Conservation (phyloP, 257 asterid species). For the Verbena officinalis region DNA sequence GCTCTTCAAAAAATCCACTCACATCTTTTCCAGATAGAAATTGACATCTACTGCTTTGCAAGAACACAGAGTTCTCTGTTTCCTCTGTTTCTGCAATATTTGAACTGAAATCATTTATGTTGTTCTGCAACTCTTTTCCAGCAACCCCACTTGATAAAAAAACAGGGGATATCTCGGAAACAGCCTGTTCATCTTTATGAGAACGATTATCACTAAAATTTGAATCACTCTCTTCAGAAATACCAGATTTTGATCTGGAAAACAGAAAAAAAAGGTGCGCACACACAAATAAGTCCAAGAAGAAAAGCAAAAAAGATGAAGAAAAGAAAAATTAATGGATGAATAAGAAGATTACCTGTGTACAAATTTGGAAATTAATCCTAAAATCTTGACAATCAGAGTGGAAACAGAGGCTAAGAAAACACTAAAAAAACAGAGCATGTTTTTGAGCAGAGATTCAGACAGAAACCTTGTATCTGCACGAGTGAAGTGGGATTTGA, state of each 20-base stretch:
- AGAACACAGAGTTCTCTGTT: slow-evolving; percentile 53
- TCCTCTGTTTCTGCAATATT: slow-evolving; percentile 40
- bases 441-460: slow-evolving; percentile 30
- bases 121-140: slow-evolving; percentile 27
- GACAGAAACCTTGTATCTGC: slow-evolving; percentile 33
- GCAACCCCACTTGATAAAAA: slow-evolving; percentile 33
- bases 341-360: slow-evolving; percentile 42
- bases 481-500: slow-evolving; percentile 37
- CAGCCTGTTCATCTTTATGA: slow-evolving; percentile 33
- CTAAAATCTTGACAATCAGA: slow-evolving; percentile 42
- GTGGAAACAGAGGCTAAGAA: slow-evolving; percentile 40
- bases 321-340: neutral
- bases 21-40: slow-evolving; percentile 41
- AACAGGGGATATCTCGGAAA: slow-evolving; percentile 26
- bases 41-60: slow-evolving; percentile 48
- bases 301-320: neutral
- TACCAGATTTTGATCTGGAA: slow-evolving; percentile 45
- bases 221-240: slow-evolving; percentile 34
- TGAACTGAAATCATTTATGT: slow-evolving; percentile 6
- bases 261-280: slow-evolving; percentile 21
- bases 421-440: slow-evolving; percentile 34
- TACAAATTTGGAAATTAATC: slow-evolving; percentile 34
- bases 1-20: slow-evolving; percentile 47
- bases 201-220: slow-evolving; percentile 34
- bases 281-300: neutral